These are phyloP conservation scores for Aspergillus fijiensis DNA, from an alignment of 2,329 filamentous ascomycete genomes.

Conservation along the genomic window DNA sequence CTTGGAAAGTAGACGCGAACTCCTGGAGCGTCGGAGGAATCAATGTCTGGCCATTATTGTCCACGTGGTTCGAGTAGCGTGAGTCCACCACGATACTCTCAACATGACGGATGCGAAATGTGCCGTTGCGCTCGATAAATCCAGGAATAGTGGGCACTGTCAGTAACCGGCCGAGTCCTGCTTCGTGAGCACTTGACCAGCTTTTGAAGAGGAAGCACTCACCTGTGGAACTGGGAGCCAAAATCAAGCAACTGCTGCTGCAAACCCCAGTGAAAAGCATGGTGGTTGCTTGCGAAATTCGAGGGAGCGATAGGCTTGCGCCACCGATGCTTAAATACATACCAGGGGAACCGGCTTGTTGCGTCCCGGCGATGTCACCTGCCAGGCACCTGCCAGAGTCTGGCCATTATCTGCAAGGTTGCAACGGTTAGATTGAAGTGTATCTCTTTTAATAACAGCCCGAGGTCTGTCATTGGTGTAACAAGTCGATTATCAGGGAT, in stretches of 20 bases:
- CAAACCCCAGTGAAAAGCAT: neutral
- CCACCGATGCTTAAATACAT: neutral
- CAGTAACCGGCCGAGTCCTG: neutral
- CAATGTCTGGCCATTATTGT: slow-evolving; percentile 50
- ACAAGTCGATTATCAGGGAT: neutral
- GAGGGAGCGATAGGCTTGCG: neutral
- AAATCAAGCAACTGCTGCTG: neutral
- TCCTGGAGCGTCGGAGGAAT: slow-evolving; percentile 53
- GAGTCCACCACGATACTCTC: slow-evolving; percentile 37
- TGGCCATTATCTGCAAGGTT: neutral
- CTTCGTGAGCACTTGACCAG: neutral
- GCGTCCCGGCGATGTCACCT: neutral
- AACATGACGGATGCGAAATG: neutral
- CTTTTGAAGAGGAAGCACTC: neutral
- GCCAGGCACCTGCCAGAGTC: neutral
- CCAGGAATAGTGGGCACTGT: neutral
- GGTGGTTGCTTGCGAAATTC: neutral
- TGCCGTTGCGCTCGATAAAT: neutral
- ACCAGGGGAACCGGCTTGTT: neutral
- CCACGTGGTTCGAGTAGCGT: slow-evolving; percentile 41
- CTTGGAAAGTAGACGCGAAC: slow-evolving; percentile 51
- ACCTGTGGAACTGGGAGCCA: neutral
- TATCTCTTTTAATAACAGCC: neutral
- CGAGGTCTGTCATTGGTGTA: neutral
- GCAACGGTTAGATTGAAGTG: neutral